Conservation (phyloP, 345 rosid species). For the Lepidium africanum region DNA sequence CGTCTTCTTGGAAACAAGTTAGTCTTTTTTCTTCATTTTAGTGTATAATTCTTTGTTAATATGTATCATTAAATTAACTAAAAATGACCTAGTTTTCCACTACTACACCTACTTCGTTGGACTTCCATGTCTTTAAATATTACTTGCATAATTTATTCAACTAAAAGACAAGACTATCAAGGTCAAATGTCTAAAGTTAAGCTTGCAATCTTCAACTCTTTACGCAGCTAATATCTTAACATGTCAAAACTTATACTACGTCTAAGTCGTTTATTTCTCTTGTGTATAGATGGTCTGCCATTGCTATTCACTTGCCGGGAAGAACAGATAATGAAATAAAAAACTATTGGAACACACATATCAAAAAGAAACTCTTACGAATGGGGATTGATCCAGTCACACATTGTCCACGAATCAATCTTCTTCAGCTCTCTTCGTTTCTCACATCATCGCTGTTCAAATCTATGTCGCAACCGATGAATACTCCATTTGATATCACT, state of each 20-base stretch:
- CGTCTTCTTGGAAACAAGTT: slow-evolving; percentile 35
- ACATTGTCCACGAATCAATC: slow-evolving; percentile 34
- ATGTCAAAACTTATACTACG: not conserved
- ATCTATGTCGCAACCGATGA: slow-evolving; percentile 17
- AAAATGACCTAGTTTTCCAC: slow-evolving; percentile 27
- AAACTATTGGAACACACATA: slow-evolving; percentile 68
- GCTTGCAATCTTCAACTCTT: slow-evolving; percentile 15
- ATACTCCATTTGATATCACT: slow-evolving; percentile 9
- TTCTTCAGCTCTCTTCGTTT: slow-evolving; percentile 26
- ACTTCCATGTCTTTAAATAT: slow-evolving; percentile 20
- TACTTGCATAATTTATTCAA: slow-evolving; percentile 4
- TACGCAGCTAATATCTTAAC: not conserved
- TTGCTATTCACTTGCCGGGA: slow-evolving; percentile 55
- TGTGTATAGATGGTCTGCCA: slow-evolving; percentile 55
- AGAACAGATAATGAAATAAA: slow-evolving; percentile 66
- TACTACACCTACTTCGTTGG: slow-evolving; percentile 29
- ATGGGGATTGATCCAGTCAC: slow-evolving; percentile 89
- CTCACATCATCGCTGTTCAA: slow-evolving; percentile 24
- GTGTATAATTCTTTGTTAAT: not conserved
- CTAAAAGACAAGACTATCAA: slow-evolving; percentile 24
- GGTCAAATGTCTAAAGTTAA: slow-evolving; percentile 21
- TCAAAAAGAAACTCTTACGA: slow-evolving; percentile 63
- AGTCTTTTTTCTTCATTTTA: not conserved
- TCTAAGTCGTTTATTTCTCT: not conserved
- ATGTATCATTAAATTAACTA: not conserved